Conservation (phyloP, 1,284 basidiomycete species). For the Irpex lacteus region DNA sequence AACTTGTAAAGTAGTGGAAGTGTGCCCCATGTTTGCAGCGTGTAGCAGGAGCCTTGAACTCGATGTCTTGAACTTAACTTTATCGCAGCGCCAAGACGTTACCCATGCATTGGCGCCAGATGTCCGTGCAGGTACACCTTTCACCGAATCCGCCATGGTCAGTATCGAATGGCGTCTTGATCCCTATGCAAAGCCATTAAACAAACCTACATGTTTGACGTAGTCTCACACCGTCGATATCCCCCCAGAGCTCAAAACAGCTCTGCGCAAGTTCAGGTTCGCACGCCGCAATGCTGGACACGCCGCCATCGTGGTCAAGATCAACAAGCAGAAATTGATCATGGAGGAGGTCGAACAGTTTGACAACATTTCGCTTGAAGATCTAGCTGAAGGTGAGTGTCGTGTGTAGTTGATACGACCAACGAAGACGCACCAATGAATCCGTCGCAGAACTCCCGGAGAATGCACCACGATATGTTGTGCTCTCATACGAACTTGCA, state of each 20-base stretch:
- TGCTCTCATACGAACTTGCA: constrained; percentile 80
- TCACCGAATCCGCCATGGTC: constrained; percentile 20
- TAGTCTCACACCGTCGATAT: constrained; percentile 83
- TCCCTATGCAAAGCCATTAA: neutral
- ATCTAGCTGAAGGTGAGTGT: constrained; percentile 75
- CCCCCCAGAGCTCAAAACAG: constrained; percentile 70
- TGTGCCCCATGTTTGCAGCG: neutral
- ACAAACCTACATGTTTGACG: constrained; percentile 6
- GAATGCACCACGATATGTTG: constrained; percentile 84
- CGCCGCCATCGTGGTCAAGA: constrained; percentile 83
- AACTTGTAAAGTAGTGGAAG: too few relatives aligned
- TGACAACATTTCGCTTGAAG: constrained; percentile 73
- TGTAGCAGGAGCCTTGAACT: neutral
- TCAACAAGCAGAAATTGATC: constrained; percentile 75
- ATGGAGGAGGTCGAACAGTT: constrained; percentile 85
- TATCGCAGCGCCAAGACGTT: neutral
- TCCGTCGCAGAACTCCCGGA: constrained; percentile 76
- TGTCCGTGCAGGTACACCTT: neutral
- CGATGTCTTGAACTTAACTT: neutral
- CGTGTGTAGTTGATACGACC: constrained; percentile 5
- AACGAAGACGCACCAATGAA: neutral
- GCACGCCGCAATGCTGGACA: constrained; percentile 62
- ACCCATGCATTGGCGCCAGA: too few relatives aligned
- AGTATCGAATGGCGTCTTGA: constrained; percentile 9
- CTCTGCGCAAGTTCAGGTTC: constrained; percentile 83